These are phyloP conservation scores for Thermothielavioides terrestris DNA, from an alignment of 495 filamentous ascomycete species.

Conservation along the genomic window DNA sequence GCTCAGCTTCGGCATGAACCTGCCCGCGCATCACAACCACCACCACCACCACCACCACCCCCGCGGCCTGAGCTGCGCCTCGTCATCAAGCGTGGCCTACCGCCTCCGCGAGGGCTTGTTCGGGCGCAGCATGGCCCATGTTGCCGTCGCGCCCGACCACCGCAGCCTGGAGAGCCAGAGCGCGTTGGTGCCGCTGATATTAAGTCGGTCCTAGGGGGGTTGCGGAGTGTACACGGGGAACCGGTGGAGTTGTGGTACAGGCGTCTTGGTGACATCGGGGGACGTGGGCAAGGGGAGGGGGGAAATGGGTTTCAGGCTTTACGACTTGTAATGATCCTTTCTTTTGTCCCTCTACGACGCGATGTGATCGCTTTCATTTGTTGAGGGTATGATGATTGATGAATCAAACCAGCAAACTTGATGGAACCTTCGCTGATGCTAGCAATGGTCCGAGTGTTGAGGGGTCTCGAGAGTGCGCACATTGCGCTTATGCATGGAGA, in stretches of 20 bases:
- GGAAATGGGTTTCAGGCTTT: conserved; percentile 1
- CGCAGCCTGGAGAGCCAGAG: conserved; percentile 34
- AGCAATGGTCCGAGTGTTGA: no score
- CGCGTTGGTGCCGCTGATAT: conserved; percentile 42
- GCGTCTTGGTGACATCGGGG: neutral
- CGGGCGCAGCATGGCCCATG: conserved; percentile 28
- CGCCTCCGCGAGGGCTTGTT: conserved; percentile 37
- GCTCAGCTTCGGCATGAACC: conserved; percentile 12
- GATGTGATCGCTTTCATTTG: no score
- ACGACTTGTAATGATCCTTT: conserved; percentile 7
- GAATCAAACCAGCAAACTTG: neutral
- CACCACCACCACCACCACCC: neutral
- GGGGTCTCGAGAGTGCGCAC: no score
- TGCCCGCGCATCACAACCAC: neutral
- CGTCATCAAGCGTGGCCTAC: conserved; percentile 15
- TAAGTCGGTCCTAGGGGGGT: conserved; percentile 32
- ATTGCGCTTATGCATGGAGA: no score
- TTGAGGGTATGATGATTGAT: conserved; percentile 5
- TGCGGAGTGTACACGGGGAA: neutral
- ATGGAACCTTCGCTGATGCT: no score
- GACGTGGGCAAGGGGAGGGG: neutral
- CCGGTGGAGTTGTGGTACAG: neutral
- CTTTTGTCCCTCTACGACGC: neutral
- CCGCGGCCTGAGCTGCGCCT: conserved; percentile 3
- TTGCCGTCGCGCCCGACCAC: conserved; percentile 20